Evolutionary conservation across 768 basidiomycete species (phyloP), one percentile per base, ranked within the genome.

Genomic region (Asterophora parasitica): DNA sequence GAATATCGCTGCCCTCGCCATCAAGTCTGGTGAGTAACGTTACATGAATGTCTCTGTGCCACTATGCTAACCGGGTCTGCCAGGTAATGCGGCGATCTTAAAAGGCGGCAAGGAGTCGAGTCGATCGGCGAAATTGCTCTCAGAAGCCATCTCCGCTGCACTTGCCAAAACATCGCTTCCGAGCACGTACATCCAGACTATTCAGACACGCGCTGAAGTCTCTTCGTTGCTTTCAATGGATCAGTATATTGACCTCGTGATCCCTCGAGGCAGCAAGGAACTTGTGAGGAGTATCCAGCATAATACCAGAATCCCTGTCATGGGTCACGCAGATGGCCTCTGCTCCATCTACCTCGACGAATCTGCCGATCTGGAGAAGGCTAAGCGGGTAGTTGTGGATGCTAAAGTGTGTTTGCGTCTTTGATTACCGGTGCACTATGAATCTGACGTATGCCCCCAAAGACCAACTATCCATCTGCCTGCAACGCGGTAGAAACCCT

Each of bases 281-380:
- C 81, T 99, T 10, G 96, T 98, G 20, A 76, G 71, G 57, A 87
- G 73, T 63, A 96, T 99, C 49, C 92, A 98, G 63, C 86, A 88
- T 48, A 81, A 73, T 54, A 96, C 95, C 0, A 76, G 87, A 49
- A 98, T 99, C 51, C 87, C 96, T 2, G 96, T 99, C 36, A 97
- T 99, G 93, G 96, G 96, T 1, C 96, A 99, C 61, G 94, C 96
- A 6, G 96, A 99, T 65, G 96, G 96, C 1, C 70, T 98, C 7
- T 99, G 96, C 64, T 79, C 83, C 15, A 81, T 96, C 4, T 98
- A 85, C 64, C 68, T 99, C 4, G 95, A 99, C 64, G 83, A 88
- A 56, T 72, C 75, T 23, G 94, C 94, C 0, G 79, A 88, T 55
- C 57, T 71, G 32, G 77, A 82, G 48, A 98, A 93, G 64, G 92